Percentiles rank a stretch among this genome's conserved stretches.
Evolutionary conservation across 495 filamentous ascomycete species (phyloP).

Genomic region (Trichoderma asperelloides): DNA sequence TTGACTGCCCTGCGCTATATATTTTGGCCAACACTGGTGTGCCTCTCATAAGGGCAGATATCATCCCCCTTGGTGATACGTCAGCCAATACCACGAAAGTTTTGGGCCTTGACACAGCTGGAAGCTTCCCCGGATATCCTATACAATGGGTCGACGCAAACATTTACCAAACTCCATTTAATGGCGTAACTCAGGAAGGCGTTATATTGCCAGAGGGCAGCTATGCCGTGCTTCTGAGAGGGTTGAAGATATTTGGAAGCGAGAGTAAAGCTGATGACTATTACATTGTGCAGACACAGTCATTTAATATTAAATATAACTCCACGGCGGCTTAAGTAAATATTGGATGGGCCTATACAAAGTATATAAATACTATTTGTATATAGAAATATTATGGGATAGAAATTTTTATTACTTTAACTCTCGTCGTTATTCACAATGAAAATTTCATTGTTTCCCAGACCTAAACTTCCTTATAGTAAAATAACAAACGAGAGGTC

Average conservation of each 20-base stretch:
- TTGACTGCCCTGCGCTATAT: not conserved
- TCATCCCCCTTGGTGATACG: not conserved
- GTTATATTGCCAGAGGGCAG: conserved; percentile 21
- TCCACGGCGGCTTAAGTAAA: not conserved
- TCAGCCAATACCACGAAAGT: not conserved
- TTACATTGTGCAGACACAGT: conserved; percentile 14
- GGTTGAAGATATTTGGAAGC: conserved; percentile 36
- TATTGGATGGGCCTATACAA: not conserved
- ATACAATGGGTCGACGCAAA: not conserved
- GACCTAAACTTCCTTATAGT: too few relatives aligned
- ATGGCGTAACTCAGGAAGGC: not conserved
- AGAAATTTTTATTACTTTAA: not conserved
- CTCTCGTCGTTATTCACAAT: too few relatives aligned
- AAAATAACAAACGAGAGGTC: too few relatives aligned
- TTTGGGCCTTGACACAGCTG: not conserved
- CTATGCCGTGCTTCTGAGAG: conserved; percentile 36
- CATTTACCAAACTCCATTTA: not conserved
- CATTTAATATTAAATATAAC: not conserved
- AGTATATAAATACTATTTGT: not conserved
- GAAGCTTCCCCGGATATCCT: not conserved
- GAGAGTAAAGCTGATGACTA: conserved; percentile 23
- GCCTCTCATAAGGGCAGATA: not conserved
- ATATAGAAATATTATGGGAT: not conserved
- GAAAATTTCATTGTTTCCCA: too few relatives aligned
- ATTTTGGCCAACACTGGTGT: not conserved